Base-by-base conservation (phyloP, 164 flowering plant genomes). In the Brasenia schreberi region DNA sequence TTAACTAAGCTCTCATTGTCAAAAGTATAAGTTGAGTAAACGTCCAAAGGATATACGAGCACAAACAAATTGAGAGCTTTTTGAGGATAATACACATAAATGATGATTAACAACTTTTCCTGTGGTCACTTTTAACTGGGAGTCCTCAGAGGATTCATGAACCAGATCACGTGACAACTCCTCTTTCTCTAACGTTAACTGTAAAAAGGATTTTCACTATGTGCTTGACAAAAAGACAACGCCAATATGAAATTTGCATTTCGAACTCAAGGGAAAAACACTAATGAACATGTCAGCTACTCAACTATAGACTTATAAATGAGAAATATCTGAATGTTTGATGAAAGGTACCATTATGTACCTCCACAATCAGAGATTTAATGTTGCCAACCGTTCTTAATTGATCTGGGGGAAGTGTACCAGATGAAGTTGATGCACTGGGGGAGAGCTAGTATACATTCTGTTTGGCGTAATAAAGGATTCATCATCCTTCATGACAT, bases 151-250 rank as follows among this genome's bases (percentile, higher is more conserved):
- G 68, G 87, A 83, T 76, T 92, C 89, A 49, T 81, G 76, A 49
- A 79, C 74, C 76, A 91, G 80, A 53, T 86, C 82, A 68, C 69
- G 77, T 66, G 73, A 64, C 82, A 94, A 71, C 71, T 92, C 90
- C 69, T 95, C 97, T 75, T 92, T 95, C 83, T 95, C 97, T 76
- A 82, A 66, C 16, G 87, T 77, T 64, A 95, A 78, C 98, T 94
- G 83, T 76, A 82, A 63, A 27, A 17, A 60, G 16, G 16, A 16
- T 60, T 17, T 19, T 60, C 43, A 60, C 0, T 44, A n/a, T n/a
- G n/a, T n/a, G n/a, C n/a, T n/a, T n/a, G n/a, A n/a, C n/a, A n/a
- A n/a, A n/a, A n/a, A n/a, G n/a, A 44, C 6, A 44, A 44, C 52
- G 10, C 6, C 52, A 44, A 44, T 5, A 44, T 44, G 7, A 6